Evolutionary conservation across 345 rosid species (phyloP).

Genomic region (Mangifera indica): DNA sequence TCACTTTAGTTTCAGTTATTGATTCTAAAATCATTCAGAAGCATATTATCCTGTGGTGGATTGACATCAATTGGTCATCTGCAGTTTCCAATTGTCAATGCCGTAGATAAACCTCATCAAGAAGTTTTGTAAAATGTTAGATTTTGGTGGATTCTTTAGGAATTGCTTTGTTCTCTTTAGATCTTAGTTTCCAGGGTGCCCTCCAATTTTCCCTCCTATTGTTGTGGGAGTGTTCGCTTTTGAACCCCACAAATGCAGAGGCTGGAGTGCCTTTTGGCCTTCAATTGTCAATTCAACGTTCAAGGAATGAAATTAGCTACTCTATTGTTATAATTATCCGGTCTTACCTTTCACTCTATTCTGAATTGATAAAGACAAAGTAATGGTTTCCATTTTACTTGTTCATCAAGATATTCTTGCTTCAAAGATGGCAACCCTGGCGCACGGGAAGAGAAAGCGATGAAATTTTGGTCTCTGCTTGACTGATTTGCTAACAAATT

Average conservation of each 20-base stretch:
- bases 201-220: conserved; percentile 25
- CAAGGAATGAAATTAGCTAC: conserved; percentile 32
- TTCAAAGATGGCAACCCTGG: not conserved
- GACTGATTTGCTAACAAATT: conserved; percentile 8
- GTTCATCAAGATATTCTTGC: not conserved
- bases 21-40: conserved; percentile 21
- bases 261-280: conserved; percentile 27
- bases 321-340: too few species aligned
- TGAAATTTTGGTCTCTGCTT: not conserved
- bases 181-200: conserved; percentile 6
- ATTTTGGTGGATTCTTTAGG: conserved; percentile 17
- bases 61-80: conserved; percentile 1
- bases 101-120: conserved; percentile 29
- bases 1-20: conserved; percentile 29
- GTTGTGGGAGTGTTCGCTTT: conserved; percentile 33
- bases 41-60: conserved; percentile 22
- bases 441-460: not conserved
- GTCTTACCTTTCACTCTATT: too few species aligned
- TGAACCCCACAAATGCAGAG: conserved; percentile 32
- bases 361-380: too few species aligned
- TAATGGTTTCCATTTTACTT: not conserved
- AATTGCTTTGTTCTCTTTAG: conserved; percentile 21
- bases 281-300: conserved; percentile 35
- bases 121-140: conserved; percentile 19
- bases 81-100: too few species aligned